These are phyloP conservation scores for Colletotrichum eleusines DNA, from an alignment of 2,329 filamentous ascomycete genomes.

Conservation along the genomic window DNA sequence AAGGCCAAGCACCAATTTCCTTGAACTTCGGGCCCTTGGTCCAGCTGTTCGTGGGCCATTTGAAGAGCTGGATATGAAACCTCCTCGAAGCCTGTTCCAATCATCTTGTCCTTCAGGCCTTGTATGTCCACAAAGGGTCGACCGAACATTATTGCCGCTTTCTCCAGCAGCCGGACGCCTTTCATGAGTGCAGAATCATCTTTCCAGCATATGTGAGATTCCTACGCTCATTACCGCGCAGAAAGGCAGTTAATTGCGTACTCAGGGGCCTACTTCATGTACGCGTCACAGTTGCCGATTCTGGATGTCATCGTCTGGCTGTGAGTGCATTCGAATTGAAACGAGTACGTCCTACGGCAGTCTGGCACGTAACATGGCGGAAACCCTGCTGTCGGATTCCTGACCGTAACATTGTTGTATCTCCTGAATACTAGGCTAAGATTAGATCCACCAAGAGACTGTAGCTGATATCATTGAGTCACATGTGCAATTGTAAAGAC, in stretches of 20 bases:
- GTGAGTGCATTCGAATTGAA: slow-evolving; percentile 34
- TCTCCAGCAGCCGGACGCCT: slow-evolving; percentile 49
- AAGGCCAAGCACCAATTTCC: not conserved
- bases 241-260: not conserved
- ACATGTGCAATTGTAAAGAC: no score
- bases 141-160: not conserved
- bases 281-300: slow-evolving; percentile 44
- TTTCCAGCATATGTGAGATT: not conserved
- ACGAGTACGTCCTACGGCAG: slow-evolving; percentile 49
- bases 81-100: not conserved
- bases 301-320: slow-evolving; percentile 15
- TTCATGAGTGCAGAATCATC: slow-evolving; percentile 44
- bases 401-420: no score
- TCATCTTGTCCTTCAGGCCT: not conserved
- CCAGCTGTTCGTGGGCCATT: slow-evolving; percentile 20
- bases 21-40: not conserved
- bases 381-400: no score
- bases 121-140: not conserved
- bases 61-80: not conserved
- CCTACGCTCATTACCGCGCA: not conserved
- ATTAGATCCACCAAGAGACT: no score
- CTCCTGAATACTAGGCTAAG: no score
- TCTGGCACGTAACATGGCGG: no score
- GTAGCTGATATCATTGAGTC: no score
- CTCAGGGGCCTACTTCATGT: slow-evolving; percentile 45